phyloP scores from a whole-genome alignment of 1,139 yeast species.

The Suhomyces choctaworum region DNA sequence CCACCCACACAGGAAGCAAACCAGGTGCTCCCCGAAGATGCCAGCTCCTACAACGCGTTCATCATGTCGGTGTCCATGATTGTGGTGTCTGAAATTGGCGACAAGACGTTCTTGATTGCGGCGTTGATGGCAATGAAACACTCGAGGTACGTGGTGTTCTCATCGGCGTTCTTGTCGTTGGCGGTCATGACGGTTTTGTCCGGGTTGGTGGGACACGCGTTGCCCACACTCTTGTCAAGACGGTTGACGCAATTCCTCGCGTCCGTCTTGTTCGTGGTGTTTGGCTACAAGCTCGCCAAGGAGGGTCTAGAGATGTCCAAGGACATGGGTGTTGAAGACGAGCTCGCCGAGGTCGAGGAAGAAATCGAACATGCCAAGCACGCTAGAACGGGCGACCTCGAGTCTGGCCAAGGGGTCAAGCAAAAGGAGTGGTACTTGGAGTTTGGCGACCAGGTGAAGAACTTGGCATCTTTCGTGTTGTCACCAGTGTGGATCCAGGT shows the following conservation, averaged over 20 bases:
- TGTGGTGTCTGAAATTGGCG: constrained; percentile 91
- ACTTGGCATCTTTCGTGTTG: constrained; percentile 62
- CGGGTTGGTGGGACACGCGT: constrained; percentile 87
- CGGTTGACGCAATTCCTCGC: constrained; percentile 81
- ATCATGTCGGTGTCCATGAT: constrained; percentile 81
- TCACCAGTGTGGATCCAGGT: constrained; percentile 95
- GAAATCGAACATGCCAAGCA: constrained; percentile 73
- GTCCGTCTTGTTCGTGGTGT: constrained; percentile 73
- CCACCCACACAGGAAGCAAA: constrained; percentile 11
- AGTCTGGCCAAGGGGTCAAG: constrained; percentile 44
- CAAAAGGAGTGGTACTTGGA: constrained; percentile 28
- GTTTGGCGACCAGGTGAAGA: constrained; percentile 37
- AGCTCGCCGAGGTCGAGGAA: constrained; percentile 94
- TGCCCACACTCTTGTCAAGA: constrained; percentile 81
- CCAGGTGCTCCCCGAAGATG: constrained; percentile 15
- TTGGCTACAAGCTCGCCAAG: constrained; percentile 71
- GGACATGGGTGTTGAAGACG: constrained; percentile 87
- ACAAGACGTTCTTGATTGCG: constrained; percentile 93
- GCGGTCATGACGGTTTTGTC: constrained; percentile 89
- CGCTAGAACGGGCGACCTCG: constrained; percentile 54
- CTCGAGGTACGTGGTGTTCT: constrained; percentile 75
- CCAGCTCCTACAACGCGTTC: constrained; percentile 48
- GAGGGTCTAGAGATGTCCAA: constrained; percentile 87
- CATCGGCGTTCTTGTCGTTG: constrained; percentile 85
- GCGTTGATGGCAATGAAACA: constrained; percentile 98